Evolutionary conservation across 768 basidiomycete species (phyloP).

Genomic region (Tylopilus vinaceipallidus): DNA sequence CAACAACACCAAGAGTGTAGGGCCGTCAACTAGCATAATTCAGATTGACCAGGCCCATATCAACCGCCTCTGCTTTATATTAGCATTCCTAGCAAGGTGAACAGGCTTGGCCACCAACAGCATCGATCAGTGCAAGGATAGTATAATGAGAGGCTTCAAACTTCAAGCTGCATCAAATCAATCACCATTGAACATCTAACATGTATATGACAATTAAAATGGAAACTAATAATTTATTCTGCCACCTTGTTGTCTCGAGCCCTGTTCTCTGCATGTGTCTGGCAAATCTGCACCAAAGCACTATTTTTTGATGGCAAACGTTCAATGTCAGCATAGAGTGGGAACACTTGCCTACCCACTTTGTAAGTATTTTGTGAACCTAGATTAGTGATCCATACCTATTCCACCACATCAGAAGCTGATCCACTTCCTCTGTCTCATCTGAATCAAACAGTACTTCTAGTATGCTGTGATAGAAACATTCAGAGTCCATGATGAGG

Average conservation of each 20-base stretch:
- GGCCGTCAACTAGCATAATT: too few relatives aligned
- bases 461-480: background rate
- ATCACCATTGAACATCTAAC: too few relatives aligned
- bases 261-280: background rate
- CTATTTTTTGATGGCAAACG: background rate
- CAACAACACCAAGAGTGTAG: too few relatives aligned
- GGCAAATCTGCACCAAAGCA: background rate
- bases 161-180: too few relatives aligned
- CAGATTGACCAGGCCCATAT: too few relatives aligned
- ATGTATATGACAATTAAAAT: too few relatives aligned
- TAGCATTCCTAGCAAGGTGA: too few relatives aligned
- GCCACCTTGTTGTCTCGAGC: background rate
- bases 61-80: too few relatives aligned
- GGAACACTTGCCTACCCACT: background rate
- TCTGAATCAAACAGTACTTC: background rate
- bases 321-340: background rate
- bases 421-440: background rate
- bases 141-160: too few relatives aligned
- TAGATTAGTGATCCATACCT: background rate
- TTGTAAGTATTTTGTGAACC: background rate
- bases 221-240: background rate
- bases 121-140: too few relatives aligned
- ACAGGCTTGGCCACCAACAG: too few relatives aligned
- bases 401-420: slow-evolving; percentile 1
- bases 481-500: background rate